These are phyloP conservation scores for Salix exigua DNA, from an alignment of 345 rosid species.

Conservation along the genomic window DNA sequence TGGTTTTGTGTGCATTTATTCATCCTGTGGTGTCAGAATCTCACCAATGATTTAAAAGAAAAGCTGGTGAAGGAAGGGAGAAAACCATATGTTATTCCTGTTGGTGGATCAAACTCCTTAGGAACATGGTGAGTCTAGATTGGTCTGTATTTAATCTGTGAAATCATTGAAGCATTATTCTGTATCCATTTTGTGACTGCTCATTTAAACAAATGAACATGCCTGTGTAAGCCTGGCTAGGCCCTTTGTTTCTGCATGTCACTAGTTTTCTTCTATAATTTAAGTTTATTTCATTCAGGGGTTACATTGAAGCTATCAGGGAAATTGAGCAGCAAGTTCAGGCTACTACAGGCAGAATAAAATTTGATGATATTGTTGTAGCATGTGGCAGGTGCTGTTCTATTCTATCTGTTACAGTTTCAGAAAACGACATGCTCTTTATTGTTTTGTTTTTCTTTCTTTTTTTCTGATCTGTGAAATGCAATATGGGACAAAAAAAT, in stretches of 20 bases:
- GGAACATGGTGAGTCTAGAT: conserved; percentile 80
- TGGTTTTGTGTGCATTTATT: neutral
- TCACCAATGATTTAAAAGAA: conserved; percentile 67
- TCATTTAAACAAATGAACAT: neutral
- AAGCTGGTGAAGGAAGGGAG: conserved; percentile 70
- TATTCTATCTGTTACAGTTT: conserved; percentile 3
- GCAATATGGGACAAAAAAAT: no score
- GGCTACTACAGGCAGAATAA: conserved; percentile 29
- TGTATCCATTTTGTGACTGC: neutral
- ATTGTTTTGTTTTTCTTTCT: neutral
- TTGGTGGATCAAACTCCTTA: conserved; percentile 87
- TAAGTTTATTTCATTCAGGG: conserved; percentile 43
- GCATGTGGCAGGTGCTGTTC: conserved; percentile 92
- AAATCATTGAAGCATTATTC: neutral
- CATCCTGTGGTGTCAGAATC: conserved; percentile 49
- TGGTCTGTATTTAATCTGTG: neutral
- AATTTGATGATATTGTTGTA: conserved; percentile 81
- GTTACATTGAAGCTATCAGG: conserved; percentile 77
- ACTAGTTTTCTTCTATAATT: neutral
- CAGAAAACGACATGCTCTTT: neutral
- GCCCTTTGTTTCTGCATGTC: neutral
- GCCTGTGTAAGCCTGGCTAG: neutral
- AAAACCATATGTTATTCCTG: conserved; percentile 89
- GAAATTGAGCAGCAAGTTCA: conserved; percentile 85
- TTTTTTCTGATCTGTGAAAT: neutral